Base-by-base conservation (phyloP, 2,329 filamentous ascomycete species). In the Plectosphaerella cucumerina region DNA sequence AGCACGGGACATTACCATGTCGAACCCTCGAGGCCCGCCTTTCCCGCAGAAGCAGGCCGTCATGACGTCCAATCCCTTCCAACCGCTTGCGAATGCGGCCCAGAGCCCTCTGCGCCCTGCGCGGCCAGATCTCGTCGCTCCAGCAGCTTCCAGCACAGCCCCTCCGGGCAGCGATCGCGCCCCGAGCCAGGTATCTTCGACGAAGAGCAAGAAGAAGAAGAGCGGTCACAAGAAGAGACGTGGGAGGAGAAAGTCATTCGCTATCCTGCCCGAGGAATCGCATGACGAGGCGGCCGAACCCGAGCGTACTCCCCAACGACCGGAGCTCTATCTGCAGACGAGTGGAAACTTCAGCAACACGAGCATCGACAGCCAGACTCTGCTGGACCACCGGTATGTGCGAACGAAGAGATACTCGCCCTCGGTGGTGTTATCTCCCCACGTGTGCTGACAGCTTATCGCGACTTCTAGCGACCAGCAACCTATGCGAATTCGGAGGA, bases 281-380 rank as follows among this genome's bases (percentile, higher is more conserved):
- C 67, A 73, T 48, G 66, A 67, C 17, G 70, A 72, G 49, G 59
- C 54, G 10, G 53, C 60, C 6, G 39, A 20, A 8, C 60, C 62
- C 42, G 64, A 65, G 43, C 39, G 39, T 6, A 59, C 63, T 20
- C 60, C 64, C 33, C 55, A 65, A 14, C 51, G 67, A 51, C 65
- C 73, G 53, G 71, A 68, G 44, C 77, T 82, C 63, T 81, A 81
- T 62, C 66, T 72, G 58, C 64, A 77, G 52, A 68, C 72, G 48
- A 64, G 74, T 8, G 69, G 73, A 43, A 90, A 88, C 64, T 64
- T 85, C 56, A 97, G 93, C 71, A 85, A 80, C 60, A 91, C 89
- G 1, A 97, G 93, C 67, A 74, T 97, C 56, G 93, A 97, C 59
- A 97, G 91, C 66, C 87, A 96, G 64, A 86, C 83, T 8, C 73